Evolutionary conservation across 371 early-diverging fungal genomes (phyloP), one percentile per base, ranked within the genome.

Genomic region (Coemansia sp.): DNA sequence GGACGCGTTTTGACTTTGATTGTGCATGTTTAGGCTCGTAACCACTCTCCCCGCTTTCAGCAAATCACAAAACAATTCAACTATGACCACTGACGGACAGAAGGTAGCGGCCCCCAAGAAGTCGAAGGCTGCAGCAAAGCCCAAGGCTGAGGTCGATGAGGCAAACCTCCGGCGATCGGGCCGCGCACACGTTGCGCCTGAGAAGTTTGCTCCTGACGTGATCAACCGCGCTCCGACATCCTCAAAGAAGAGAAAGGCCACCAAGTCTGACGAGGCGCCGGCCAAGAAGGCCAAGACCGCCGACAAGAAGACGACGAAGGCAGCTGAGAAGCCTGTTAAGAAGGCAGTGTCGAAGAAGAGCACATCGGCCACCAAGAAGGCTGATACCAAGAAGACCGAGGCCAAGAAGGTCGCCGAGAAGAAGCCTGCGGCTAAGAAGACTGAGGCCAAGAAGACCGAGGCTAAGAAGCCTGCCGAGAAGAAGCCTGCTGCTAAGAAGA

Each of bases 191-290:
- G 18, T 64, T 47, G 72, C 72, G 8, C 76, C 76, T 37, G 76
- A 76, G 40, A 66, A 66, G 66, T 76, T 71, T 48, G 56, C 61
- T 42, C 76, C 76, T 40, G 76, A 71, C 16, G 64, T 72, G 29
- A 61, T 71, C 56, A 37, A 52, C 18, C 26, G 52, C 34, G 18
- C 54, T 11, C 0, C 54, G 13, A 1, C 56, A 24, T 14, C 59
- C 34, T 27, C 63, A 26, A 68, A 63, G 72, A 72, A 70, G 72
- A 69, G 72, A 40, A 72, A 70, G 64, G 45, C 62, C 11, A 22
- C 70, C 40, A 59, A 53, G 59, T 18, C 58, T 14, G 64, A 51
- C 21, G 63, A 70, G 29, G 50, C 48, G 13, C 27, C 69, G 14
- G 56, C 39, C 24, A 71, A 71, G 71, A 71, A 69, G 69, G 48